Conservation (phyloP, 306 rosid species). For the Rosa chinensis region DNA sequence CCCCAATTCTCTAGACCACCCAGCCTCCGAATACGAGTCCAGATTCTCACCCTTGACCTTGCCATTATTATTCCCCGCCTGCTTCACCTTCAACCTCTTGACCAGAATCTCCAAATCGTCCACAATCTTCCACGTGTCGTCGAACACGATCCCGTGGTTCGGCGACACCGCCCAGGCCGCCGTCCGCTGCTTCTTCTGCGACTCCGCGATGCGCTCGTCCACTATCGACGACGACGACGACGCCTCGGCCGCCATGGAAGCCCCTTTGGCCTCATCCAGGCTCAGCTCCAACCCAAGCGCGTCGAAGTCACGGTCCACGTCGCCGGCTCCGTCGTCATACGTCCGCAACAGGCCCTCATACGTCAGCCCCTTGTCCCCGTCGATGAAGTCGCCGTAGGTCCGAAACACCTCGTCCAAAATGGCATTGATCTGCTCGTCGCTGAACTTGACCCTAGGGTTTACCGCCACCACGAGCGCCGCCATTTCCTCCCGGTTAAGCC, state of each 20-base stretch:
- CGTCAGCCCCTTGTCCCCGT: conserved; percentile 82
- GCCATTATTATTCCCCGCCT: conserved; percentile 79
- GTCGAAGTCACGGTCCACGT: conserved; percentile 94
- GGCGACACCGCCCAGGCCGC: conserved; percentile 99
- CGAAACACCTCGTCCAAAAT: conserved; percentile 93
- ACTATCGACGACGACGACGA: conserved; percentile 82
- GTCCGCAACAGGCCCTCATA: conserved; percentile 89
- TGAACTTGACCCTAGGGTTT: conserved; percentile 97
- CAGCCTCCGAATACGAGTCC: conserved; percentile 90
- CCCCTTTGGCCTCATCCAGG: conserved; percentile 44
- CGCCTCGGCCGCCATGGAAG: conserved; percentile 58
- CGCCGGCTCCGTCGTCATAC: conserved; percentile 97
- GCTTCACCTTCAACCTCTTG: conserved; percentile 82
- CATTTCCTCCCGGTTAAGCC: conserved; percentile 88
- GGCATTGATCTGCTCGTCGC: conserved; percentile 97
- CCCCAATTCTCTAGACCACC: conserved; percentile 94
- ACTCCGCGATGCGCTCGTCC: conserved; percentile 67
- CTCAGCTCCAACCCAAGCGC: conserved; percentile 80
- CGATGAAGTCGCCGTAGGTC: conserved; percentile 84
- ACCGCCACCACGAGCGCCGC: conserved; percentile 95
- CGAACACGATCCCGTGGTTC: conserved; percentile 90
- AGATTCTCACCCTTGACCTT: conserved; percentile 74
- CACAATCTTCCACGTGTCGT: conserved; percentile 95
- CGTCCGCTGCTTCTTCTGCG: conserved; percentile 97
- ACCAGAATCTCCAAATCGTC: conserved; percentile 90